Percentiles rank a stretch among this genome's conserved stretches.
These are phyloP conservation scores for Suillus decipiens DNA, from an alignment of 768 basidiomycete genomes.

Conservation along the genomic window DNA sequence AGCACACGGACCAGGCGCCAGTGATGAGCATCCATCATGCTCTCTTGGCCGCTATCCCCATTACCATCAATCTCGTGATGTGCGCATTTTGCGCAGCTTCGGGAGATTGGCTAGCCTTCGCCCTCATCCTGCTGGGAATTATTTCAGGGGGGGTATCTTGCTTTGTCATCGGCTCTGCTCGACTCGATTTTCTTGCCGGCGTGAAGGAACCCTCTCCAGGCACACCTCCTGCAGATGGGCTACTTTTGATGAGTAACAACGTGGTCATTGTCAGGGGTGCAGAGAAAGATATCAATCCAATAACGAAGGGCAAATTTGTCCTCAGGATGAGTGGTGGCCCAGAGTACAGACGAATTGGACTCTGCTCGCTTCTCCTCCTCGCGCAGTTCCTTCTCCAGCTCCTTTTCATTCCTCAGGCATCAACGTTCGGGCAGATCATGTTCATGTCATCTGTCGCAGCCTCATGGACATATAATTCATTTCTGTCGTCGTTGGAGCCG, in stretches of 20 bases:
- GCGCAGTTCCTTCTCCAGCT: constrained; percentile 36
- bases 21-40: constrained; percentile 11
- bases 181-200: constrained; percentile 19
- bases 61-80: constrained; percentile 22
- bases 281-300: constrained; percentile 32
- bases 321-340: constrained; percentile 23
- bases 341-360: constrained; percentile 24
- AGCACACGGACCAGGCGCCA: constrained; percentile 13
- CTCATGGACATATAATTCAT: constrained; percentile 39
- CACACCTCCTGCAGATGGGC: constrained; percentile 33
- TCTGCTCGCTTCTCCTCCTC: constrained; percentile 33
- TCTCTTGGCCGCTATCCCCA: constrained; percentile 27
- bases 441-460: constrained; percentile 33
- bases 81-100: constrained; percentile 28
- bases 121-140: constrained; percentile 36
- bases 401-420: constrained; percentile 37
- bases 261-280: constrained; percentile 34
- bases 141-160: constrained; percentile 33
- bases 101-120: constrained; percentile 33
- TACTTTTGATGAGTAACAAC: constrained; percentile 25
- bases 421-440: constrained; percentile 37
- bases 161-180: constrained; percentile 33
- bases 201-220: constrained; percentile 24
- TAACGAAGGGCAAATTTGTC: constrained; percentile 34
- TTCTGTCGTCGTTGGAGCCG: constrained; percentile 39